phyloP scores from a whole-genome alignment of 306 rosid species.

The Begonia fuchsioides region DNA sequence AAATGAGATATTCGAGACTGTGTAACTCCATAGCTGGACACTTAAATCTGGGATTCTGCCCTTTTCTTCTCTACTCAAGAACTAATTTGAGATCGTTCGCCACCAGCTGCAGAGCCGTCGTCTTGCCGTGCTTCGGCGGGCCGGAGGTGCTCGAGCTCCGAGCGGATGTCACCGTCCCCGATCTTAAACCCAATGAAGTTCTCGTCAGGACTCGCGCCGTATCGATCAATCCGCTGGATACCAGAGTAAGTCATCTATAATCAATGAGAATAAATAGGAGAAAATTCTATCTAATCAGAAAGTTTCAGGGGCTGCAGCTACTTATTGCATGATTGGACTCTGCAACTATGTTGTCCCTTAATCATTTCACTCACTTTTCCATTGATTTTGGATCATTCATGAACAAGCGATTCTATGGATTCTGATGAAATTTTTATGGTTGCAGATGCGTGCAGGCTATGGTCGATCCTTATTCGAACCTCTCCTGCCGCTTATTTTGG shows the following conservation, averaged over 20 bases:
- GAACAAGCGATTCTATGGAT: not conserved
- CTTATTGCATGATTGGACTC: not conserved
- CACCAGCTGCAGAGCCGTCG: conserved; percentile 56
- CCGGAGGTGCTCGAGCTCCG: conserved; percentile 53
- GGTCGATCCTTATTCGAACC: conserved; percentile 73
- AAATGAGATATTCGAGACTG: conserved; percentile 24
- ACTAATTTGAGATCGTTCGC: conserved; percentile 18
- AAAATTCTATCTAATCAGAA: not conserved
- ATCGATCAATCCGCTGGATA: conserved; percentile 73
- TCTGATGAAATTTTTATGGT: conserved; percentile 3
- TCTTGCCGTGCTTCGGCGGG: conserved; percentile 66
- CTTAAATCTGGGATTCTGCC: not conserved
- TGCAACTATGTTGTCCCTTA: not conserved
- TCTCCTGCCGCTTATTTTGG: conserved; percentile 72
- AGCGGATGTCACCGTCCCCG: conserved; percentile 35
- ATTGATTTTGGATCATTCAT: not conserved
- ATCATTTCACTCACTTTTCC: not conserved
- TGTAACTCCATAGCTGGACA: not conserved
- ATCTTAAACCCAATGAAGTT: conserved; percentile 42
- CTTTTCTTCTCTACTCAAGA: conserved; percentile 1
- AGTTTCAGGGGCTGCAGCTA: not conserved
- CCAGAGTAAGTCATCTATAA: conserved; percentile 38
- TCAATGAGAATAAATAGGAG: not conserved
- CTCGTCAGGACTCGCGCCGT: conserved; percentile 58
- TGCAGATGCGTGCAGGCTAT: conserved; percentile 84